Conservation (phyloP, 2,329 filamentous ascomycete species). For the Claviceps sp. region DNA sequence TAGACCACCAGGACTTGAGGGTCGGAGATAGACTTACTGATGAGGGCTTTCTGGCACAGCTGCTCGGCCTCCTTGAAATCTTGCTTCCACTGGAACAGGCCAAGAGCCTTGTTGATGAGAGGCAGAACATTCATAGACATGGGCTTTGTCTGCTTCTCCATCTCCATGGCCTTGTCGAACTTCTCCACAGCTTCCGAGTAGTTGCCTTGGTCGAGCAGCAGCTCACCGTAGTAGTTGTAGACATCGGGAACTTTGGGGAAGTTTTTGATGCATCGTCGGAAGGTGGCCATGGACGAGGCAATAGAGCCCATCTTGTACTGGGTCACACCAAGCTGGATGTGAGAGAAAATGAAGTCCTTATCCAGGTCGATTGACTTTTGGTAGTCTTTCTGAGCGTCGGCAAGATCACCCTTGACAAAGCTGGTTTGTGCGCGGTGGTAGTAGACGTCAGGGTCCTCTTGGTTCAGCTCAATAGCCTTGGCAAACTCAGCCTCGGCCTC, state of each 20-base stretch:
- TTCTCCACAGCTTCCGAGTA: conserved; percentile 92
- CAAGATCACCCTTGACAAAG: conserved; percentile 92
- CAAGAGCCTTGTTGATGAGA: conserved; percentile 95
- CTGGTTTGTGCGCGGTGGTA: conserved; percentile 97
- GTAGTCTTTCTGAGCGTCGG: conserved; percentile 93
- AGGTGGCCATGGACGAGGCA: conserved; percentile 95
- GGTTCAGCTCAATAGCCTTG: conserved; percentile 70
- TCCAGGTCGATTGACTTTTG: conserved; percentile 98
- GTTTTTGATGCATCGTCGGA: conserved; percentile 95
- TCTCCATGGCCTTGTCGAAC: conserved; percentile 96
- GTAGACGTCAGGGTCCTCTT: conserved; percentile 89
- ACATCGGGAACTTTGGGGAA: conserved; percentile 94
- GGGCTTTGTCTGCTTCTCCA: conserved; percentile 91
- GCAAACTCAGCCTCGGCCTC: conserved; percentile 80
- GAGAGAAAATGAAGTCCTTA: conserved; percentile 93
- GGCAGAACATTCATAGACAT: conserved; percentile 96
- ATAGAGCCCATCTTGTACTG: conserved; percentile 99
- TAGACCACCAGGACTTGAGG: too few species aligned
- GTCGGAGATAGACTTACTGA: conserved; percentile 51
- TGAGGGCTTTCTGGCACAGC: conserved; percentile 91
- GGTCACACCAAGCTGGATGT: conserved; percentile 97
- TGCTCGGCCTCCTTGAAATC: conserved; percentile 92
- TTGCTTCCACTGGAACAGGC: conserved; percentile 96
- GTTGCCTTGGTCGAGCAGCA: conserved; percentile 92
- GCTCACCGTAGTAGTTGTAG: conserved; percentile 98